These are phyloP conservation scores for Barnettozyma salicaria DNA, from an alignment of 805 yeast genomes.

Conservation along the genomic window DNA sequence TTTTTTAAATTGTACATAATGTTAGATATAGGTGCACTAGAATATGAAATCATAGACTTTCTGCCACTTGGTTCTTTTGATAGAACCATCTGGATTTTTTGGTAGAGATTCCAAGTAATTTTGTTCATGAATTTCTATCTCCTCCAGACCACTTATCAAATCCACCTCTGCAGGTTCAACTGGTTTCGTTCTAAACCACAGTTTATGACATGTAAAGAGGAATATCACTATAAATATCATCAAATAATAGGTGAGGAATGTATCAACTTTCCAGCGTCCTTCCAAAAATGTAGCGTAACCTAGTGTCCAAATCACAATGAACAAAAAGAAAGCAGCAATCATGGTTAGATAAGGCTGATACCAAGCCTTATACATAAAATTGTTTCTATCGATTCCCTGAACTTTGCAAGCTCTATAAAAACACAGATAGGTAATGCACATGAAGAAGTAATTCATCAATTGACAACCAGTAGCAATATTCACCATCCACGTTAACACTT, in stretches of 20 bases:
- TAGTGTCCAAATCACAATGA: slow-evolving; percentile 47
- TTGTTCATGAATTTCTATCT: slow-evolving; percentile 35
- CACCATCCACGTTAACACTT: slow-evolving; percentile 65
- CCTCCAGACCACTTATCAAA: slow-evolving; percentile 42
- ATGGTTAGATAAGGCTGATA: slow-evolving; percentile 55
- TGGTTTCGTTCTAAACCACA: slow-evolving; percentile 40
- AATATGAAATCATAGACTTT: slow-evolving; percentile 1
- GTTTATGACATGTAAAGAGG: slow-evolving; percentile 44
- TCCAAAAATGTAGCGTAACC: slow-evolving; percentile 71
- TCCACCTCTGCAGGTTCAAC: slow-evolving; percentile 45
- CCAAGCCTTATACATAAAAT: slow-evolving; percentile 45
- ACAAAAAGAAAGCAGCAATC: slow-evolving; percentile 38
- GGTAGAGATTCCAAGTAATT: slow-evolving; percentile 1
- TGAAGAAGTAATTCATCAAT: slow-evolving; percentile 50
- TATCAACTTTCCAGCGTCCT: slow-evolving; percentile 56
- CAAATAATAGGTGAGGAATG: slow-evolving; percentile 64
- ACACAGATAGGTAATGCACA: slow-evolving; percentile 53
- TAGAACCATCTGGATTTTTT: slow-evolving; percentile 3
- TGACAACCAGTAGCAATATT: slow-evolving; percentile 66
- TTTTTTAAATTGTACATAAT: no score
- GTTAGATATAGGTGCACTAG: no score
- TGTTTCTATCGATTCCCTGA: slow-evolving; percentile 38
- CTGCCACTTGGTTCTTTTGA: slow-evolving; percentile 1
- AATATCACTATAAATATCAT: slow-evolving; percentile 55
- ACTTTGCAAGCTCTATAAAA: slow-evolving; percentile 55